A percentile compares a stretch with the other conserved stretches of the same genome.
These are phyloP conservation scores for Diaporthe caulivora DNA, from an alignment of 2,329 filamentous ascomycete species.

Conservation along the genomic window DNA sequence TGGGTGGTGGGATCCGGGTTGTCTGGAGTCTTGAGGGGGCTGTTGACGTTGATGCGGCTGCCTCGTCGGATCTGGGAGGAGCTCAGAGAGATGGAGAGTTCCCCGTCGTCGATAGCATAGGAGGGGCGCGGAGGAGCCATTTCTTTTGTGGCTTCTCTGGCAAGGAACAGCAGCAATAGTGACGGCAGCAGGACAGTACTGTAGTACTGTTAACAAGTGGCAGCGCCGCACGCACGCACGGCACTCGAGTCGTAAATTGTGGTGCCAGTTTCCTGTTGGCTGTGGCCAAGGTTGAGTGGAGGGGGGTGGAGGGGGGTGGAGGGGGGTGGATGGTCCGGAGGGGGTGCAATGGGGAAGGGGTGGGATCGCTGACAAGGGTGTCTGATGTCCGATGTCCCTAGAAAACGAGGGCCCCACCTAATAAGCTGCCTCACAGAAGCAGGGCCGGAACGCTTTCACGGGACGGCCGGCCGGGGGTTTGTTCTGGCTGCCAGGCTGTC, in stretches of 20 bases:
- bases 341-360: conserved; percentile 16
- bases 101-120: conserved; percentile 73
- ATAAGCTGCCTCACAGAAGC: conserved; percentile 33
- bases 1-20: conserved; percentile 42
- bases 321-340: no score
- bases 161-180: conserved; percentile 19
- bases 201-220: conserved; percentile 32
- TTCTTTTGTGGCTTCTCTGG: conserved; percentile 23
- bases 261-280: conserved; percentile 33
- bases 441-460: conserved; percentile 13
- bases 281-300: conserved; percentile 32
- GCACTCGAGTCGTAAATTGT: conserved; percentile 31
- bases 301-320: neutral
- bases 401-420: conserved; percentile 36
- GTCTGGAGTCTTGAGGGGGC: conserved; percentile 45
- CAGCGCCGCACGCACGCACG: conserved; percentile 11
- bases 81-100: conserved; percentile 82
- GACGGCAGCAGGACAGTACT: conserved; percentile 23
- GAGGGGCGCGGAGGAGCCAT: conserved; percentile 68
- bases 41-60: conserved; percentile 54
- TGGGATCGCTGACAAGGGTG: conserved; percentile 39
- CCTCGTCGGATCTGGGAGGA: conserved; percentile 72
- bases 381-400: neutral
- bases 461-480: neutral
- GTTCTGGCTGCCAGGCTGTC: neutral